These are phyloP conservation scores for Boletus mariae DNA, from an alignment of 1,284 basidiomycete genomes.

Conservation along the genomic window DNA sequence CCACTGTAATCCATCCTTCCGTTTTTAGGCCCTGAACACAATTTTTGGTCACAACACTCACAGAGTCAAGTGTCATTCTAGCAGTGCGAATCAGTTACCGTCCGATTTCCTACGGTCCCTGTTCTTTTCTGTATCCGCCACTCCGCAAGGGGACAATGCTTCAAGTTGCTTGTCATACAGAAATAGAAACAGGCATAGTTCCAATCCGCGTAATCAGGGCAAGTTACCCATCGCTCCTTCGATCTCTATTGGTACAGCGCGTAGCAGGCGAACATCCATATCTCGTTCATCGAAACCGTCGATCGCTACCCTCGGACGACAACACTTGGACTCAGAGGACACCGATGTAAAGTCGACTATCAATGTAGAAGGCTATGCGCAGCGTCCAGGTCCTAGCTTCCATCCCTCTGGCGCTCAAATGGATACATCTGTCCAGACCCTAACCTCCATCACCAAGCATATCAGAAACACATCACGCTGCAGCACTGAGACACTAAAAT, in stretches of 20 bases:
- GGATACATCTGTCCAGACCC: conserved; percentile 22
- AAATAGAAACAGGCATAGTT: conserved; percentile 28
- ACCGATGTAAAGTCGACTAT: conserved; percentile 2
- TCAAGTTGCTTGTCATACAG: conserved; percentile 12
- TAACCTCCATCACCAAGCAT: conserved; percentile 24
- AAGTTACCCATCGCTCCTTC: conserved; percentile 18
- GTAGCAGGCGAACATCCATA: conserved; percentile 25
- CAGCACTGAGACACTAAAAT: conserved; percentile 20
- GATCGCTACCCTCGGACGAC: conserved; percentile 9
- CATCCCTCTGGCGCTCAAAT: conserved; percentile 11
- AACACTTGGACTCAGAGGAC: conserved; percentile 17
- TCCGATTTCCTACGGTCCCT: conserved; percentile 51
- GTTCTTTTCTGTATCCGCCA: conserved; percentile 41
- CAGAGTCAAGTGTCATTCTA: conserved; percentile 48
- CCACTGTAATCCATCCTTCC: conserved; percentile 10
- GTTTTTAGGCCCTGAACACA: conserved; percentile 49
- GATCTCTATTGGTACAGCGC: conserved; percentile 19
- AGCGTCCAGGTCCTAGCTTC: conserved; percentile 3
- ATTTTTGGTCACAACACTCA: conserved; percentile 58
- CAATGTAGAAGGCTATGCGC: conserved; percentile 5
- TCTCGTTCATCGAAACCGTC: conserved; percentile 23
- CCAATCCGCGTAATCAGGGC: conserved; percentile 22
- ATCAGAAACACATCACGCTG: conserved; percentile 14
- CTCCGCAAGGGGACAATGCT: conserved; percentile 30
- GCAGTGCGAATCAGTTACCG: conserved; percentile 22